Evolutionary conservation across 2,329 filamentous ascomycete species (phyloP).

Genomic region (Pezizomycotina sp.): DNA sequence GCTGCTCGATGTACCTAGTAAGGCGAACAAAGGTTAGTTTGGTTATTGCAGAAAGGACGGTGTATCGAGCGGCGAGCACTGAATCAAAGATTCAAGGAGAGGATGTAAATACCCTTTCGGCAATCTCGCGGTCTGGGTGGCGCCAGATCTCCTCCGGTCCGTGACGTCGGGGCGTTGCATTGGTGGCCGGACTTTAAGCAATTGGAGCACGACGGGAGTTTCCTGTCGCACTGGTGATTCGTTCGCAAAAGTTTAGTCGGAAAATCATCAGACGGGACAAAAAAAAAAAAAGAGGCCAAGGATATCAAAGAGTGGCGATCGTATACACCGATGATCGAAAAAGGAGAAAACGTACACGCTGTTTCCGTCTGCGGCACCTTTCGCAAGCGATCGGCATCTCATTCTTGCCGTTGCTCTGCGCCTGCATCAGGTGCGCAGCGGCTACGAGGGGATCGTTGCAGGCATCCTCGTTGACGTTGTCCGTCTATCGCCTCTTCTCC

Average conservation of each 20-base stretch:
- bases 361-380: constrained; percentile 17
- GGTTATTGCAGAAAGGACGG: too few species aligned
- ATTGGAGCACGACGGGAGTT: constrained; percentile 19
- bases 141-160: constrained; percentile 15
- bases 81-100: too few species aligned
- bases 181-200: constrained; percentile 19
- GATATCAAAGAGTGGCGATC: too few species aligned
- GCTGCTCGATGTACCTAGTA: constrained; percentile 20
- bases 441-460: too few species aligned
- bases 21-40: too few species aligned
- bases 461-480: too few species aligned
- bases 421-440: constrained; percentile 18
- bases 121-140: constrained; percentile 16
- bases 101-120: too few species aligned
- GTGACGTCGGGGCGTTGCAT: constrained; percentile 19
- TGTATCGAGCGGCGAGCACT: too few species aligned
- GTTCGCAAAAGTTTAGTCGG: background rate
- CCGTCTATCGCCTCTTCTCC: too few species aligned
- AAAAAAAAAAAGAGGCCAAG: too few species aligned
- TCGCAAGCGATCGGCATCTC: constrained; percentile 20
- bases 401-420: constrained; percentile 17
- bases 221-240: constrained; percentile 13
- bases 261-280: background rate
- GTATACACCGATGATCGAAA: background rate
- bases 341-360: constrained; percentile 8